phyloP scores from a whole-genome alignment of 1,139 yeast genomes.

The Candida pseudocylindracea region DNA sequence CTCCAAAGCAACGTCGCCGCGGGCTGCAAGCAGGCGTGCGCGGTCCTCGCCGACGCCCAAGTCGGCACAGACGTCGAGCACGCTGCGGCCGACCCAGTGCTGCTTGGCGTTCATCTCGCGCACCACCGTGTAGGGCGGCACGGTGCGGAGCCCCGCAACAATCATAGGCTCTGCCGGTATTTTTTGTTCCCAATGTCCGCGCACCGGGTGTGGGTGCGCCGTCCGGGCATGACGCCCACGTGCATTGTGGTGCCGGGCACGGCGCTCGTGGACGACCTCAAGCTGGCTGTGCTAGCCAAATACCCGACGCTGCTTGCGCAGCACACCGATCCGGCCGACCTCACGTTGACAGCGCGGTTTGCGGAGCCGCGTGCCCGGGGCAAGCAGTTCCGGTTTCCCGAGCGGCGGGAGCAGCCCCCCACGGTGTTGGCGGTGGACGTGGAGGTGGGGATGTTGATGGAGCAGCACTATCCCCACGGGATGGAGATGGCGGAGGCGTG shows the following conservation, averaged over 20 bases:
- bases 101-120: too few relatives aligned
- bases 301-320: constrained; percentile 51
- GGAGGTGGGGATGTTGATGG: constrained; percentile 33
- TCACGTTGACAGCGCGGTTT: constrained; percentile 4
- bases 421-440: constrained; percentile 35
- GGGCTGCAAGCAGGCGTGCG: too few relatives aligned
- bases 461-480: constrained; percentile 39
- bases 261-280: constrained; percentile 58
- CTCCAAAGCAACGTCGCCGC: too few relatives aligned
- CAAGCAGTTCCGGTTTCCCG: not conserved
- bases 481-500: constrained; percentile 53
- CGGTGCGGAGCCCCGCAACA: too few relatives aligned
- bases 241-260: constrained; percentile 29
- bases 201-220: constrained; percentile 40
- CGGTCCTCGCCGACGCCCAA: too few relatives aligned
- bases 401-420: not conserved
- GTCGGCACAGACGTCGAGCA: too few relatives aligned
- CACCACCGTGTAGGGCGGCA: too few relatives aligned
- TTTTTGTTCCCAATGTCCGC: too few relatives aligned
- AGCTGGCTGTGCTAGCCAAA: constrained; percentile 30
- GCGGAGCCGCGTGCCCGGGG: not conserved
- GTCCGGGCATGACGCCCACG: constrained; percentile 40
- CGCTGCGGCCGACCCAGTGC: too few relatives aligned
- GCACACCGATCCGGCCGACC: constrained; percentile 49
- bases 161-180: too few relatives aligned